Base-by-base conservation (phyloP, 2,329 filamentous ascomycete species). In the Arthrinium puccinioides region DNA sequence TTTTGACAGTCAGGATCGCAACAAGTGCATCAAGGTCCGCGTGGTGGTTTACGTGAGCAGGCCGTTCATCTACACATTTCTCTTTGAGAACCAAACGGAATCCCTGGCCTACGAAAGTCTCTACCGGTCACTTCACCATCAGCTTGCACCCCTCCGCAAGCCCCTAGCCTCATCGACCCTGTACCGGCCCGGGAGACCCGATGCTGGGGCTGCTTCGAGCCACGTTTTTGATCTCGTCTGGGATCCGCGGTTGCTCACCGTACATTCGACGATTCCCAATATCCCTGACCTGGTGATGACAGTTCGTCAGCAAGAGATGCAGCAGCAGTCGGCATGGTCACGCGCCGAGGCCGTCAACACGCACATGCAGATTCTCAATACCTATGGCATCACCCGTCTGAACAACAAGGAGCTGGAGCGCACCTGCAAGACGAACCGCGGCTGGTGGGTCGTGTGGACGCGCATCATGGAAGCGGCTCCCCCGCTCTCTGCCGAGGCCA, bases 31-130 rank as follows among this genome's bases (percentile, higher is more conserved):
- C 41, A 76, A 72, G 47, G 57, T 88, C 28, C 75, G 81, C 1
- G 80, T 86, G 2, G 72, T 88, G 6, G 73, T 88, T 34, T 89
- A 88, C 52, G 74, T 82, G 31, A 78, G 80, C 55, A 74, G 72
- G 18, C 86, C 86, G 0, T 90, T 90, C 58, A 74, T 90, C 32
- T 89, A 85, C 55, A 75, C 81, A 2, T 82, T 92, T 43, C 64
- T 92, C 4, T 90, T 90, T 56, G 62, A 72, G 32, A 63, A 72
- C 28, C 67, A 69, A 32, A 81, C 82, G 6, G 68, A 75, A 37
- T 74, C 76, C 2, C 57, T 81, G 2, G 69, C 70, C 4, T 72
- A 66, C 55, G 64, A 72, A n/a, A 50, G 62, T 0, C 58, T 81
- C 7, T 82, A 82, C 52, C 69, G 67, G 31, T 74, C 72, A 2